These are phyloP conservation scores for Discostella pseudostelligera DNA, from an alignment of 108 stramenopile genomes.

Conservation along the genomic window DNA sequence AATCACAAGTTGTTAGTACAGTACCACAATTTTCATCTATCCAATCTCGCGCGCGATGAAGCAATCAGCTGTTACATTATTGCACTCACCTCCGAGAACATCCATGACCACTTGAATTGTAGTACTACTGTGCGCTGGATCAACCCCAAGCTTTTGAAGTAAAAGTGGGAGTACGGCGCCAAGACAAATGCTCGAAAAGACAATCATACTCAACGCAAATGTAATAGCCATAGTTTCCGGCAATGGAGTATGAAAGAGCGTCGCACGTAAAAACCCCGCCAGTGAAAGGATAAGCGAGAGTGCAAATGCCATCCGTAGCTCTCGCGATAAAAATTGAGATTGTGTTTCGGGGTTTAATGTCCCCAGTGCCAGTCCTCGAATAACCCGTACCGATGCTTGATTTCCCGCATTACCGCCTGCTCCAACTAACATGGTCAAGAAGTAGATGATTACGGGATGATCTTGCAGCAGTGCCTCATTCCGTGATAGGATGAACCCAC, in stretches of 20 bases:
- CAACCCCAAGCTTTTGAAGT: slow-evolving; percentile 69
- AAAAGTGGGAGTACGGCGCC: slow-evolving; percentile 80
- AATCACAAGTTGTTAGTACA: background rate
- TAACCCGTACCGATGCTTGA: slow-evolving; percentile 56
- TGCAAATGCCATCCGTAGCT: slow-evolving; percentile 39
- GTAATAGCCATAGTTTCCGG: slow-evolving; percentile 71
- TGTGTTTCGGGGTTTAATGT: slow-evolving; percentile 44
- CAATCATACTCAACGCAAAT: slow-evolving; percentile 70
- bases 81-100: slow-evolving; percentile 26
- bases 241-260: slow-evolving; percentile 39
- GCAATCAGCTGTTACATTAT: background rate
- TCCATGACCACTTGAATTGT: slow-evolving; percentile 77
- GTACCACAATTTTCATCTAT: background rate
- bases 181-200: slow-evolving; percentile 71
- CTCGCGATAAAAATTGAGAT: slow-evolving; percentile 35
- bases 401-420: slow-evolving; percentile 60
- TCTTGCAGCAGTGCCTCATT: slow-evolving; percentile 49
- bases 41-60: background rate
- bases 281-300: slow-evolving; percentile 37
- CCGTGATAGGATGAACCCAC: slow-evolving; percentile 47
- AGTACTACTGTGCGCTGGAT: slow-evolving; percentile 90
- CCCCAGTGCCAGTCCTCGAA: slow-evolving; percentile 57
- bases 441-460: slow-evolving; percentile 60
- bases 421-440: slow-evolving; percentile 64
- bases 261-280: slow-evolving; percentile 49